These are phyloP conservation scores for Bipolaris bicolor DNA, from an alignment of 2,329 filamentous ascomycete species.

Conservation along the genomic window DNA sequence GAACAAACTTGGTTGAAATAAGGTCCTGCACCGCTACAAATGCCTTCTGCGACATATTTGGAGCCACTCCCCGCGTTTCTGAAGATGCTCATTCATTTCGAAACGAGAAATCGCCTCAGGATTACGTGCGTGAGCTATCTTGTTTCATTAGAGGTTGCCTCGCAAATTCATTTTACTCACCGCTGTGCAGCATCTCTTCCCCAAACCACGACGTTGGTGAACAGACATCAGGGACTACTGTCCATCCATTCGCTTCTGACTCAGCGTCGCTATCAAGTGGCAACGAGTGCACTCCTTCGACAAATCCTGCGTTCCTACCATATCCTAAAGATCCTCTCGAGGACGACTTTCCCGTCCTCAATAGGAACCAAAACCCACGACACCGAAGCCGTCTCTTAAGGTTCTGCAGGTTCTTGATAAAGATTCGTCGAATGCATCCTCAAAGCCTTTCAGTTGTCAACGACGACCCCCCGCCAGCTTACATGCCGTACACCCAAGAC, in stretches of 20 bases:
- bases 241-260: not conserved
- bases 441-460: not conserved
- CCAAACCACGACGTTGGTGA: not conserved
- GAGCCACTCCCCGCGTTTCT: slow-evolving; percentile 4
- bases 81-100: slow-evolving; percentile 18
- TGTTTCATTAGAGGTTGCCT: not conserved
- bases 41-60: slow-evolving; percentile 8
- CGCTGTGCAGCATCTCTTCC: slow-evolving; percentile 1
- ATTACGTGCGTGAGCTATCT: slow-evolving; percentile 17
- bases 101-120: slow-evolving; percentile 11
- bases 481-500: not conserved
- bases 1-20: slow-evolving; percentile 10
- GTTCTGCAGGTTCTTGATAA: not conserved
- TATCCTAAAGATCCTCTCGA: not conserved
- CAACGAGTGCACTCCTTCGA: not conserved
- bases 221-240: not conserved
- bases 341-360: not conserved
- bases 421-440: slow-evolving; percentile 5
- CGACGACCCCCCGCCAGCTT: not conserved
- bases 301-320: not conserved
- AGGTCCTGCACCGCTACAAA: slow-evolving; percentile 16
- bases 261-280: not conserved
- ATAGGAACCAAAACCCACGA: not conserved
- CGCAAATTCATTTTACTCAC: slow-evolving; percentile 2
- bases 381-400: slow-evolving; percentile 5